Evolutionary conservation across 2,329 filamentous ascomycete species (phyloP), one percentile per base, ranked within the genome.

Genomic region (Aschersonia sp.): DNA sequence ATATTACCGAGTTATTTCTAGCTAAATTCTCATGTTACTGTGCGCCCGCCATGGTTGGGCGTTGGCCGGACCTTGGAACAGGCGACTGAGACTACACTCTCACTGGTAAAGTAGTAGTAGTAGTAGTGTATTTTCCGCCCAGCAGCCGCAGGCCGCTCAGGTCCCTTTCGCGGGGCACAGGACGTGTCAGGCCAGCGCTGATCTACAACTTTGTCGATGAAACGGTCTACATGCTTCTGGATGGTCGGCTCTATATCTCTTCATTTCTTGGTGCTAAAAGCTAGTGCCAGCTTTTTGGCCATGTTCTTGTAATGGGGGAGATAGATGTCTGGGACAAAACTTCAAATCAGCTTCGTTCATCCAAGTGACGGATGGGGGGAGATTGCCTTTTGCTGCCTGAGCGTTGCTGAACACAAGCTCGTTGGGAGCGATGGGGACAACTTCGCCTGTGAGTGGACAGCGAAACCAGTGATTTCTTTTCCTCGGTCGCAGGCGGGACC

Each of bases 341-440:
- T 9, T 37, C 3, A 4, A 8, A 12, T 2, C 32, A 12, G 12
- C 32, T 37, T 37, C 32, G 32, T 37, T 37, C 22, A 22, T 22
- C 22, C 3, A 22, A n/a, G n/a, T n/a, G n/a, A n/a, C n/a, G n/a
- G n/a, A 2, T 2, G 35, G 4, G 12, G 31, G 11, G 6, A 14
- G 2, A 2, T 4, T 45, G 41, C 47, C 47, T 14, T 8, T 37
- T 22, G 52, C 50, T 11, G 49, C 49, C 35, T 50, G 47, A 14
- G 50, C 49, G n/a, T 46, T 48, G 4, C 46, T 37, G 30, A 52
- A 22, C 31, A 48, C 52, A 41, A 52, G 46, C 39, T 52, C 47
- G 40, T 51, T 52, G 5, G 50, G 53, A 4, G 52, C 48, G 43
- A 50, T 44, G 42, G 49, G 51, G 9, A 54, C 49, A 29, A 51